Base-by-base conservation (phyloP, 164 flowering plant species). In the Warburgia ugandensis region DNA sequence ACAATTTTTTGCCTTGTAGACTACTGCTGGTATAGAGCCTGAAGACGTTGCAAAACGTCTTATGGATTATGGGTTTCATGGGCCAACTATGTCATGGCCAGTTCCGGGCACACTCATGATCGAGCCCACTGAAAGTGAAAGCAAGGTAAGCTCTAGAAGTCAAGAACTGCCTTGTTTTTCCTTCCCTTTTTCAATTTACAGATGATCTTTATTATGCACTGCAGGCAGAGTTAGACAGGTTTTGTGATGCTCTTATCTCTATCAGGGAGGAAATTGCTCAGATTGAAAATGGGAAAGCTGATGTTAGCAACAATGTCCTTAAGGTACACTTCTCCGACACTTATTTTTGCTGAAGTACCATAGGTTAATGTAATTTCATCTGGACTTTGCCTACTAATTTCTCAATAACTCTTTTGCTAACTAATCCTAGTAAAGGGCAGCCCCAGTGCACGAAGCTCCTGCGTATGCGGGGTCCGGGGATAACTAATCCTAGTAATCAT, bases 31-130 rank as follows among this genome's bases (percentile, higher is more conserved):
- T 9, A 79, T 92, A 48, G 99, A 92, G 72, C 77, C 99, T 30
- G 99, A 92, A 72, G 99, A 92, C 75, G 80, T 92, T 54, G 99
- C 99, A 3, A 92, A 92, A 53, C 88, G 99, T 58, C 92, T 92
- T 17, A 92, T 92, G 67, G 97, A 92, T 70, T 92, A 92, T 49
- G 97, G 99, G 49, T 92, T 92, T 61, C 99, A 92, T 70, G 97
- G 70, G 39, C 97, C 99, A 32, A 88, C 97, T 54, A 92, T 92
- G 99, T 92, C 99, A 49, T 92, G 99, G 99, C 99, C 99, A 12
- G 99, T 92, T 45, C 99, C 99, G 0, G 99, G 97, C 26, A 92
- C 99, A 28, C 94, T 92, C 61, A 88, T 92, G 99, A 77, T 88
- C 64, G 99, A 88, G 65, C 99, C 97, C 21, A 92, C 95, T 17